Percentiles rank a stretch among this genome's conserved stretches.
Evolutionary conservation across 1,284 basidiomycete genomes (phyloP).

Genomic region (Fomitiporia mediterranea): DNA sequence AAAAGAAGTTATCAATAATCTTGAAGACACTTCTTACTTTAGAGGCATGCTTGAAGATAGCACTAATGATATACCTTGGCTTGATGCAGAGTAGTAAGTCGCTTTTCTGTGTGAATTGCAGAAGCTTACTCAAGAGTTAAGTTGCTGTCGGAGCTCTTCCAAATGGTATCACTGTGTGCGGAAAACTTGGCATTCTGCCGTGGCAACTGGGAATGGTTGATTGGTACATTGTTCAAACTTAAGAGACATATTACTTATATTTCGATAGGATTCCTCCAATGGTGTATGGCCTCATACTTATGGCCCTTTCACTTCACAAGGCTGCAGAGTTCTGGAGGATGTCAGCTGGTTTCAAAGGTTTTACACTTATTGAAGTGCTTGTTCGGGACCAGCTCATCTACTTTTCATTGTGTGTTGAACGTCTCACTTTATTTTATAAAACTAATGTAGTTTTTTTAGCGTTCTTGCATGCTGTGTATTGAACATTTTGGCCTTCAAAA

Average conservation of each 20-base stretch:
- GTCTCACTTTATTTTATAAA: background rate
- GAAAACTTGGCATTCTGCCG: background rate
- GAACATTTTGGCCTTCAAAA: background rate
- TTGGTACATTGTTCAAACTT: background rate
- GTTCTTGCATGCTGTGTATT: background rate
- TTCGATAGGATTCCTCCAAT: background rate
- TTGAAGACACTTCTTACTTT: background rate
- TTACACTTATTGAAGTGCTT: background rate
- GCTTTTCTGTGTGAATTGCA: background rate
- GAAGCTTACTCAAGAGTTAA: background rate
- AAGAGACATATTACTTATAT: background rate
- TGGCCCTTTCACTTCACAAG: background rate
- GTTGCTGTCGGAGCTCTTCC: background rate
- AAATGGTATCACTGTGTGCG: background rate
- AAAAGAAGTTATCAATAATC: background rate
- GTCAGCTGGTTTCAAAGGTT: background rate
- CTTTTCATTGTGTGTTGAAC: background rate
- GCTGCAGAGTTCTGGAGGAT: constrained; percentile 1
- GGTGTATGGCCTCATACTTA: background rate
- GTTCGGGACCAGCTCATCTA: constrained; percentile 1
- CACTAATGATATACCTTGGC: background rate
- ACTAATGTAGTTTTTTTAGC: background rate
- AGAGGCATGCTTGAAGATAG: background rate
- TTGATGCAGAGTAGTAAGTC: background rate
- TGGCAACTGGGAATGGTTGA: background rate